Evolutionary conservation across 2,329 filamentous ascomycete genomes (phyloP), one percentile per base, ranked within the genome.

Genomic region (Arthrinium puccinioides): DNA sequence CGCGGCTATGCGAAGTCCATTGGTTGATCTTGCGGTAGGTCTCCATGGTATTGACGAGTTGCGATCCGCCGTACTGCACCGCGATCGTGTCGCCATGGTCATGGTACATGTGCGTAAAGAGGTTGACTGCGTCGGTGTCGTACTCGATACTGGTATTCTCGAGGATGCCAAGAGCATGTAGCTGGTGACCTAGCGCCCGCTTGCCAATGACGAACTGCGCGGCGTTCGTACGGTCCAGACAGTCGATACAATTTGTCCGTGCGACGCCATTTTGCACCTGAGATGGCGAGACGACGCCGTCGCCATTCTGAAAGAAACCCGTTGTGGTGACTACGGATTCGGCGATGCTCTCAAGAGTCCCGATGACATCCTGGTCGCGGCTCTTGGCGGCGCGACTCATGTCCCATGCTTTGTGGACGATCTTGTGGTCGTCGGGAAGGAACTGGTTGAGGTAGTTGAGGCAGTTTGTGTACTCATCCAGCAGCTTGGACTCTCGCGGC

Each of bases 1-100:
- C 92, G 48, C 92, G 77, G 3, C 90, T 96, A 59, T 95, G 88
- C 51, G 87, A 95, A 18, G 88, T 94, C 92, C 92, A 98, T 58
- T 97, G 90, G 49, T 97, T 97, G 58, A 96, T 94, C 63, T 97
- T 97, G 40, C 92, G 84, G 59, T 98, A 98, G 5, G 92, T 98
- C 47, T 94, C 89, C 89, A 98, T 97, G 0, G 92, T 98, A 57
- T 98, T 98, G 51, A 98, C 92, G 1, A 98, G 74, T 60, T 98
- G 92, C 3, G 89, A 97, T 9, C 92, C 92, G 39, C 92, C 92
- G 51, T 98, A 98, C 57, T 98, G 92, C 37, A 97, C 84, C 1
- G 92, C 92, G 52, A 98, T 97, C 4, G 89, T 96, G 59, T 98
- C 92, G 40, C 92, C 92, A 55, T 98, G 92, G 49, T 94, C 88